phyloP scores from a whole-genome alignment of 1,139 yeast genomes.

The Magnusiomyces suaveolens region DNA sequence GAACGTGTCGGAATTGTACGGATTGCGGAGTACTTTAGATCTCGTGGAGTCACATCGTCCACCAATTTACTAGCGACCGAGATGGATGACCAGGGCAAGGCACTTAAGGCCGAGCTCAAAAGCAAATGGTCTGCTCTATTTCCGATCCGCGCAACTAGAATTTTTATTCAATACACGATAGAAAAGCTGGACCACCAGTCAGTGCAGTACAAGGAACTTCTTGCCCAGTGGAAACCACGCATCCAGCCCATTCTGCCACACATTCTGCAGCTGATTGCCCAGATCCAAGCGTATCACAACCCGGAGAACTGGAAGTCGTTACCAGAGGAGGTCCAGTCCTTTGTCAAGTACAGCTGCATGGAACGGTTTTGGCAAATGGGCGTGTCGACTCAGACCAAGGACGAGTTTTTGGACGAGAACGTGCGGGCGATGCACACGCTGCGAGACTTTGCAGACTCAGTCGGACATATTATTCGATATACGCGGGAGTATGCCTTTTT shows the following conservation, averaged over 20 bases:
- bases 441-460: slow-evolving; percentile 94
- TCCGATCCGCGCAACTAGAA: slow-evolving; percentile 92
- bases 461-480: slow-evolving; percentile 92
- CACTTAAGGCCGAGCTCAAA: slow-evolving; percentile 63
- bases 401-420: slow-evolving; percentile 88
- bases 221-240: slow-evolving; percentile 84
- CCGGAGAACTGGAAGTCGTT: slow-evolving; percentile 84
- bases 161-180: slow-evolving; percentile 88
- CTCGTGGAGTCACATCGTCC: slow-evolving; percentile 66
- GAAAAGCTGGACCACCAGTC: slow-evolving; percentile 77
- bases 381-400: slow-evolving; percentile 86
- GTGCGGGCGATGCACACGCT: slow-evolving; percentile 89
- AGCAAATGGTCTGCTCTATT: slow-evolving; percentile 91
- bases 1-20: slow-evolving; percentile 90
- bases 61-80: slow-evolving; percentile 66
- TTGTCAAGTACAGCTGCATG: slow-evolving; percentile 76
- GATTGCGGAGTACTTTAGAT: slow-evolving; percentile 82
- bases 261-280: slow-evolving; percentile 73
- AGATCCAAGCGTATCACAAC: slow-evolving; percentile 88
- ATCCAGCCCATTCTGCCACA: slow-evolving; percentile 88
- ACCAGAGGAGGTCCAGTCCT: slow-evolving; percentile 82
- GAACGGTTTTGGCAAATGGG: slow-evolving; percentile 99
- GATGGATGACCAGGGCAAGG: slow-evolving; percentile 87
- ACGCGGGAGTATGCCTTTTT: slow-evolving; percentile 92
- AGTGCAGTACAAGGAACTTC: slow-evolving; percentile 60